Evolutionary conservation across 2,329 filamentous ascomycete genomes (phyloP), one percentile per base, ranked within the genome.

Genomic region (Ophiostoma montium): DNA sequence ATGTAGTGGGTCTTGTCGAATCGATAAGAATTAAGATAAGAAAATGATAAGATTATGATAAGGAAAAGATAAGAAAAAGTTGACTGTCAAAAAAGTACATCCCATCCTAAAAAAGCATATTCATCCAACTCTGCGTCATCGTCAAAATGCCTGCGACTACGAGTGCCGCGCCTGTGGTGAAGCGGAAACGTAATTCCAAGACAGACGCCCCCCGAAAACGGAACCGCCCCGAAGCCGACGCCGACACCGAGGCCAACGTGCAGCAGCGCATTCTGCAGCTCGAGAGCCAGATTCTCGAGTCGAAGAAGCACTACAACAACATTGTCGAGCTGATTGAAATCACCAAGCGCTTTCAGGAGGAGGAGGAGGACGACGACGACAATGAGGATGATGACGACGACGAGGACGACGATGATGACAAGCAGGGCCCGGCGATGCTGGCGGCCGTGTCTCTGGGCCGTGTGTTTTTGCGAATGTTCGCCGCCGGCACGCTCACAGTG

Each of bases 251-350:
- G 43, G 66, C 69, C 54, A 70, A 70, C 48, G 23, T 32, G 60
- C 75, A 82, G 61, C 72, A 76, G 50, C 75, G 78, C 54, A 85
- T 95, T 52, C 67, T 90, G 38, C 67, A 78, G 48, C 74, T 95
- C 49, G 89, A 95, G 67, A 72, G 78, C 54, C 82, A 85, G 50
- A 88, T 96, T 49, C 67, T 88, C 53, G 82, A 92, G 63, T 94
- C 88, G 46, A 84, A 80, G 60, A 86, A 88, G 64, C 78, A 95
- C 66, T 94, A 94, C 72, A 94, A 95, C 70, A 87, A 94, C 61
- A 90, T 96, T 59, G 74, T 78, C 8, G 76, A 74, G 11, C 67
- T 96, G 35, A 70, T 94, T 42, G 72, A 73, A 38, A 74, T 79
- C 58, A 65, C 78, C 35, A 62, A 74, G 59, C 30, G 42, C 42